Evolutionary conservation across 345 rosid species (phyloP).

Genomic region (Theobroma cacao): DNA sequence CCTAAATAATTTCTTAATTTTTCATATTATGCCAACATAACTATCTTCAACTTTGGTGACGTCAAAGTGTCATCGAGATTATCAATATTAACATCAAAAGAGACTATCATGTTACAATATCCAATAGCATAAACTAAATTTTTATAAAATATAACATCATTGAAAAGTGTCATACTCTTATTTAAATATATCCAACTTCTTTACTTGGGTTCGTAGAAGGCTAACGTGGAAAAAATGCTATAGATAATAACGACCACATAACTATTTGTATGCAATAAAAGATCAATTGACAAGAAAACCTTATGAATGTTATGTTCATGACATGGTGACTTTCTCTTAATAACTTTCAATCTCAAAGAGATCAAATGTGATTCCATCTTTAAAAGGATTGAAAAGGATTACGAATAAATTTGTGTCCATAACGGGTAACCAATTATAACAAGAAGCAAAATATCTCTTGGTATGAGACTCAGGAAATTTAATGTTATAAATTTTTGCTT

Average conservation of each 20-base stretch:
- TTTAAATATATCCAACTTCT: not conserved
- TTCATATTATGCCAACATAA: too few species aligned
- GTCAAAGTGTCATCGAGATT: too few species aligned
- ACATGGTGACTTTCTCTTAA: too few species aligned
- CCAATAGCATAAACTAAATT: not conserved
- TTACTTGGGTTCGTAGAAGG: not conserved
- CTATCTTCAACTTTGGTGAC: not conserved
- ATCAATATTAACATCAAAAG: slow-evolving; percentile 6
- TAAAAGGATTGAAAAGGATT: not conserved
- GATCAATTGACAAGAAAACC: not conserved
- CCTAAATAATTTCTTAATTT: too few species aligned
- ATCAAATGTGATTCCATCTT: not conserved
- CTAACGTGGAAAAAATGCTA: not conserved
- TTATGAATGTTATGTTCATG: not conserved
- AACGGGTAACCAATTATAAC: not conserved
- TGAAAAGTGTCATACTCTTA: not conserved
- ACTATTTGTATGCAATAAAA: not conserved
- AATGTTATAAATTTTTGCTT: not conserved
- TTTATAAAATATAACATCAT: not conserved
- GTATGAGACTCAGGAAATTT: not conserved
- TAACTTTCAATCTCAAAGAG: not conserved
- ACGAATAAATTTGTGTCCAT: not conserved
- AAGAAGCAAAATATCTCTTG: not conserved
- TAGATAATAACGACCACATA: not conserved
- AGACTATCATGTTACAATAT: slow-evolving; percentile 11